Base-by-base conservation (phyloP, 352 stramenopile genomes). In the Halophytophthora batemanensis region DNA sequence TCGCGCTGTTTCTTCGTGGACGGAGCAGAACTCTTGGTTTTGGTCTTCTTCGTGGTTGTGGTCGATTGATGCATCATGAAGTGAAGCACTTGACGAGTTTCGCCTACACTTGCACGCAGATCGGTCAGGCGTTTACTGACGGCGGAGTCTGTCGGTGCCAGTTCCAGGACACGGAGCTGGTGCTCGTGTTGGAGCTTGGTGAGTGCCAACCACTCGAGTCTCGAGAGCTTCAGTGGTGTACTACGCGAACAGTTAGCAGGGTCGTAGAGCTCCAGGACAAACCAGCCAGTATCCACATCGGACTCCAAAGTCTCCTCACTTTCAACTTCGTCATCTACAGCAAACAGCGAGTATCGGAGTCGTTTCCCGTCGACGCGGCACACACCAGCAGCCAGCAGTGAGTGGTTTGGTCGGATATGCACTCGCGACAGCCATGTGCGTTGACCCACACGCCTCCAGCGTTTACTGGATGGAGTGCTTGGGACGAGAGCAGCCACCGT, bases 181-280 rank as follows among this genome's bases (percentile, higher is more conserved):
- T 77, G 68, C 8, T 70, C 65, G 12, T 82, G 72, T 10, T 54
- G 42, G 6, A 15, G n/a, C 47, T 84, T 84, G 13, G 75, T 72
- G 21, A 84, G 48, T 1, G 58, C 44, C 2, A 86, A 47, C 56
- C 57, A 77, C 37, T 81, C 70, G 5, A 86, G 53, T 14, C 63
- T 64, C 2, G 50, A 56, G 6, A 84, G 33, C 4, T 62, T 18
- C 6, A 84, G 42, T 18, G 2, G 48, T 6, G 35, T 23, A 11
- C 37, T 56, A 0, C 31, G 22, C 12, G 22, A 48, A 28, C 52
- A 69, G 12, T 49, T 50, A 0, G 14, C 2, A 1, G 61, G 50
- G 23, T 86, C 63, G 40, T 86, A 86, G 14, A 86, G 45, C 25
- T 67, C 43, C 2, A 86, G 14, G 3, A 50, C 55, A 43, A 86